These are phyloP conservation scores for Chrysoporthe puriensis DNA, from an alignment of 2,329 filamentous ascomycete species.

Conservation along the genomic window DNA sequence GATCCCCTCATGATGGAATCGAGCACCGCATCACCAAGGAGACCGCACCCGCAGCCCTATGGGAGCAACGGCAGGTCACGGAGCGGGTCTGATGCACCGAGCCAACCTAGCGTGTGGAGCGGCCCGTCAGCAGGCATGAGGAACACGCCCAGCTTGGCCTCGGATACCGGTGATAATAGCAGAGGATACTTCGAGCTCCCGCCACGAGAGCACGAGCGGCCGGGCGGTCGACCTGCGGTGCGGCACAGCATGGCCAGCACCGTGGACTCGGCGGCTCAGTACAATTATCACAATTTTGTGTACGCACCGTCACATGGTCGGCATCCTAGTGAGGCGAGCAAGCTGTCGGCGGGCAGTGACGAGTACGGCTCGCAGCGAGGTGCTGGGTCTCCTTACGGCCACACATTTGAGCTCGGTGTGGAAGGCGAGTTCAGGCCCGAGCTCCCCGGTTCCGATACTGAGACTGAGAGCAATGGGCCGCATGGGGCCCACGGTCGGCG, in stretches of 20 bases:
- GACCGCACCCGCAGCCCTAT: slow-evolving; percentile 26
- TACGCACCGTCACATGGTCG: slow-evolving; percentile 40
- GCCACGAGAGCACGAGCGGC: slow-evolving; percentile 29
- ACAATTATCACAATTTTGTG: slow-evolving; percentile 31
- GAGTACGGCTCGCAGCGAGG: slow-evolving; percentile 30
- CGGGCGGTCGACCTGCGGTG: slow-evolving; percentile 29
- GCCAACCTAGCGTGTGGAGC: slow-evolving; percentile 29
- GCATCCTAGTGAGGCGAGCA: slow-evolving; percentile 49
- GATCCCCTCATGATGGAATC: slow-evolving; percentile 43
- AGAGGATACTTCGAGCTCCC: slow-evolving; percentile 32
- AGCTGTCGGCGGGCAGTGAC: slow-evolving; percentile 42
- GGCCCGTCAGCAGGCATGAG: slow-evolving; percentile 24
- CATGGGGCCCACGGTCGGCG: slow-evolving; percentile 14
- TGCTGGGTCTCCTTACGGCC: slow-evolving; percentile 28
- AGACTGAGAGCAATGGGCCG: slow-evolving; percentile 23
- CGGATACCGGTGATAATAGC: slow-evolving; percentile 31
- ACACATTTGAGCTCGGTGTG: slow-evolving; percentile 45
- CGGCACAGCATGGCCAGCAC: slow-evolving; percentile 35
- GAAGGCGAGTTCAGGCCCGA: slow-evolving; percentile 41
- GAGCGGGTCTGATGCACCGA: slow-evolving; percentile 30
- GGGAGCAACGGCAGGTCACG: slow-evolving; percentile 29
- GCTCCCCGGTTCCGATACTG: slow-evolving; percentile 40
- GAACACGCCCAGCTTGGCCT: slow-evolving; percentile 37
- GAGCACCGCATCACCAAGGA: slow-evolving; percentile 32
- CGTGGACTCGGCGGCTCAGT: slow-evolving; percentile 42